A percentile compares a stretch with the other conserved stretches of the same genome.
Conservation (phyloP, 805 yeast species). For the Saccharomycopsis guyanensis region DNA sequence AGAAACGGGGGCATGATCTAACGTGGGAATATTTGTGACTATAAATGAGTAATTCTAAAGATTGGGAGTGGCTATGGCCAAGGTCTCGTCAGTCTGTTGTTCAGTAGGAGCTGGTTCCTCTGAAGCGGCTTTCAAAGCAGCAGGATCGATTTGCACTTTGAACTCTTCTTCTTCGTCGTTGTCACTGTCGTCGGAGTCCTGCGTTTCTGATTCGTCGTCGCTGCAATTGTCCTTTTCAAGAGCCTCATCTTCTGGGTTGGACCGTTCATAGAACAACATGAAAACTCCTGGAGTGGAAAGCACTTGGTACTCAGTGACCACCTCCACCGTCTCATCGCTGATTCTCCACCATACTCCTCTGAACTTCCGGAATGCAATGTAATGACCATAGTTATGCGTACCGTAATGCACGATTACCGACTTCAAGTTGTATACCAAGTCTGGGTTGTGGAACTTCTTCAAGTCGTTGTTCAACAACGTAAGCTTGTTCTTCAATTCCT, state of each 20-base stretch:
- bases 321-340: conserved; percentile 80
- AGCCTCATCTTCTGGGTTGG: conserved; percentile 31
- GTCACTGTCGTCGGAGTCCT: conserved; percentile 22
- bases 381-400: conserved; percentile 96
- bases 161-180: conserved; percentile 20
- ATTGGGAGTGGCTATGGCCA: conserved; percentile 8
- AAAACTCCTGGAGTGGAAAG: conserved; percentile 78
- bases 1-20: conserved; percentile 22
- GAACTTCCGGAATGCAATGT: conserved; percentile 74
- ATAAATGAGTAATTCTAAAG: neutral
- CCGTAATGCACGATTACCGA: conserved; percentile 92
- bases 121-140: neutral
- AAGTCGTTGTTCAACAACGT: conserved; percentile 31
- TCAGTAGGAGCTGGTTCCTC: neutral
- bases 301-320: conserved; percentile 76
- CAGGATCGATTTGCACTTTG: conserved; percentile 8
- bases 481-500: conserved; percentile 21
- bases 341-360: conserved; percentile 94
- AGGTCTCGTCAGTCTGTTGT: neutral
- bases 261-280: conserved; percentile 81
- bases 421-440: conserved; percentile 57
- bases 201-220: conserved; percentile 19
- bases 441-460: conserved; percentile 7
- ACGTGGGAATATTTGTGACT: too few relatives aligned
- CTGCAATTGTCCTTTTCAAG: conserved; percentile 21